Evolutionary conservation across 371 early-diverging fungal genomes (phyloP).

Genomic region (Dinochytrium kinnereticum): DNA sequence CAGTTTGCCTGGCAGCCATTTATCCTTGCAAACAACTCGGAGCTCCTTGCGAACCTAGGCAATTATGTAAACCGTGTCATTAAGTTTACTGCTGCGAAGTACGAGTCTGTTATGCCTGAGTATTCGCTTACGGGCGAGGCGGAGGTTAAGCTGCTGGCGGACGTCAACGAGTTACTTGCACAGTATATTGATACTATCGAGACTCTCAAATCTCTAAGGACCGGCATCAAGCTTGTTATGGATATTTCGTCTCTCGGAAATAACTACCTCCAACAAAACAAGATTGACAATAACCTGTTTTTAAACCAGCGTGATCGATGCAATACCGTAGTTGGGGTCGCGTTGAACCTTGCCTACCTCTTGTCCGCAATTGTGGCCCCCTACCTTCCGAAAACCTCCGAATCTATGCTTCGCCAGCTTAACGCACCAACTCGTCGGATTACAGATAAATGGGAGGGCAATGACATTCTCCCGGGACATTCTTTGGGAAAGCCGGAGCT

Average conservation of each 20-base stretch:
- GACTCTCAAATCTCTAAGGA: conserved; percentile 77
- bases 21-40: conserved; percentile 91
- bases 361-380: conserved; percentile 88
- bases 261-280: conserved; percentile 92
- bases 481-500: conserved; percentile 85
- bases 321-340: conserved; percentile 83
- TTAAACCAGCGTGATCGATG: conserved; percentile 76
- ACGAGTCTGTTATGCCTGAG: conserved; percentile 78
- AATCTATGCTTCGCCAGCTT: conserved; percentile 67
- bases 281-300: conserved; percentile 87
- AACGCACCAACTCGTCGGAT: conserved; percentile 61
- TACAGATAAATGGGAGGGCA: conserved; percentile 71
- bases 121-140: conserved; percentile 55
- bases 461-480: conserved; percentile 81
- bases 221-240: conserved; percentile 87
- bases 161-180: conserved; percentile 79
- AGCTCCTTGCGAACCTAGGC: conserved; percentile 97
- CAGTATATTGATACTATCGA: conserved; percentile 86
- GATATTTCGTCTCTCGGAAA: conserved; percentile 96
- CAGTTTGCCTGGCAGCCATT: conserved; percentile 97
- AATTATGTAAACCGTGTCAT: conserved; percentile 99
- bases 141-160: conserved; percentile 73
- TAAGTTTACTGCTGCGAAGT: conserved; percentile 91
- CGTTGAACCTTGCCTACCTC: conserved; percentile 87
- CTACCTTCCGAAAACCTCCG: conserved; percentile 91